Evolutionary conservation across 129 eudicot genomes (phyloP).

Genomic region (Centella asiatica): DNA sequence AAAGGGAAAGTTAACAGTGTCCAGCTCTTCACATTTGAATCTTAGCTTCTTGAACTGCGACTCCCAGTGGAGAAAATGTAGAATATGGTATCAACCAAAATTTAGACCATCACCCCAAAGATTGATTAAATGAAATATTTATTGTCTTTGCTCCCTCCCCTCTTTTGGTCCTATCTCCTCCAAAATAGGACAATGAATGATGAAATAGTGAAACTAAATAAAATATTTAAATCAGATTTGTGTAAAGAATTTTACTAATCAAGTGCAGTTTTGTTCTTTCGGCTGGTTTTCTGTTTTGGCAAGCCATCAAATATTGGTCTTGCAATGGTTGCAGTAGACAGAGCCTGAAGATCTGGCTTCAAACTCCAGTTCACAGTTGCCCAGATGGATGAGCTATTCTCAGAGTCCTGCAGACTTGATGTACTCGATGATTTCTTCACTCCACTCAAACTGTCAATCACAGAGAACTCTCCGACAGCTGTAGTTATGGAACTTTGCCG

Average conservation of each 20-base stretch:
- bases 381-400: conserved; percentile 47
- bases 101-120: conserved; percentile 3
- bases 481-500: conserved; percentile 18
- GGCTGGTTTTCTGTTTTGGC: conserved; percentile 50
- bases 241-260: conserved; percentile 50
- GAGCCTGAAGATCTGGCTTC: conserved; percentile 67
- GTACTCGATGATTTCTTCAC: conserved; percentile 86
- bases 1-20: not conserved
- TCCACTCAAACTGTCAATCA: conserved; percentile 26
- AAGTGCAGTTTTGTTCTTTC: conserved; percentile 71
- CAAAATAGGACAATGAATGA: conserved; percentile 1
- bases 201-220: conserved; percentile 9
- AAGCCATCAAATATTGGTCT: conserved; percentile 74
- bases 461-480: conserved; percentile 33
- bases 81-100: conserved; percentile 17
- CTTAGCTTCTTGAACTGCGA: conserved; percentile 3
- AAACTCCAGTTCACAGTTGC: conserved; percentile 49
- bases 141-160: no score
- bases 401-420: conserved; percentile 50
- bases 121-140: conserved; percentile 14
- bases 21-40: conserved; percentile 7
- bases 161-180: conserved; percentile 10
- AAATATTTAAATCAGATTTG: not conserved
- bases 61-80: not conserved
- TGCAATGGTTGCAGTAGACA: conserved; percentile 52